A percentile compares a stretch with the other conserved stretches of the same genome.
Evolutionary conservation across 1,284 basidiomycete species (phyloP).

Genomic region (Taiwanofungus camphoratus): DNA sequence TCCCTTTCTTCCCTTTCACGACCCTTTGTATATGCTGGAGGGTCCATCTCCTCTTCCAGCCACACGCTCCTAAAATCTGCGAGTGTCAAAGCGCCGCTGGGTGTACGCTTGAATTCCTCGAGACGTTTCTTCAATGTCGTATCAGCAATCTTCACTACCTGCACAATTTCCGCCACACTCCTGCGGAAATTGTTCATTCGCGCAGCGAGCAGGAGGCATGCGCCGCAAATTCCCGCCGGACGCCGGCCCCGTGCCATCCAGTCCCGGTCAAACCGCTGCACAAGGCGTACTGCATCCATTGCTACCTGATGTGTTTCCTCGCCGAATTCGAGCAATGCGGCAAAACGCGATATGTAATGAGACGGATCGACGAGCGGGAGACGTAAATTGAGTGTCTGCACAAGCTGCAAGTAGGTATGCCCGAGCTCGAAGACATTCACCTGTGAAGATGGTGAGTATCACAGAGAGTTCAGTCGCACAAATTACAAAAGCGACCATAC

Average conservation of each 20-base stretch:
- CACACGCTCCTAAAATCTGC: slow-evolving; percentile 90
- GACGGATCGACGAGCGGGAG: slow-evolving; percentile 93
- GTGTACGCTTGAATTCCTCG: slow-evolving; percentile 93
- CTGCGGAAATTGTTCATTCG: slow-evolving; percentile 98
- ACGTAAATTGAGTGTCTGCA: slow-evolving; percentile 84
- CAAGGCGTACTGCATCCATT: slow-evolving; percentile 89
- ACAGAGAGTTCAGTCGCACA: slow-evolving; percentile 4
- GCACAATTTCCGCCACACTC: slow-evolving; percentile 91
- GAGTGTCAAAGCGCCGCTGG: slow-evolving; percentile 81
- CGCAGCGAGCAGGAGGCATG: slow-evolving; percentile 90
- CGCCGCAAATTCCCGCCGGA: slow-evolving; percentile 96
- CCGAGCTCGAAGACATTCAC: slow-evolving; percentile 98
- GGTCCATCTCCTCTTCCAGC: slow-evolving; percentile 89
- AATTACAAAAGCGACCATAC: slow-evolving; percentile 31
- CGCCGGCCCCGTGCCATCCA: slow-evolving; percentile 97
- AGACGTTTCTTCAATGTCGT: slow-evolving; percentile 89
- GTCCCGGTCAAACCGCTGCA: slow-evolving; percentile 92
- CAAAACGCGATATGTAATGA: slow-evolving; percentile 95
- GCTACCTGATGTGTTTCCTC: slow-evolving; percentile 91
- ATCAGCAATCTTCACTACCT: slow-evolving; percentile 98
- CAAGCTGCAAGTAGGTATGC: slow-evolving; percentile 91
- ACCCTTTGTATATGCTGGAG: slow-evolving; percentile 81
- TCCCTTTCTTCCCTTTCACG: slow-evolving; percentile 65
- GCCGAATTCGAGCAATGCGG: slow-evolving; percentile 95
- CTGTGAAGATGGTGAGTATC: slow-evolving; percentile 32